Conservation (phyloP, 345 rosid genomes). For the Populus pruinosa region DNA sequence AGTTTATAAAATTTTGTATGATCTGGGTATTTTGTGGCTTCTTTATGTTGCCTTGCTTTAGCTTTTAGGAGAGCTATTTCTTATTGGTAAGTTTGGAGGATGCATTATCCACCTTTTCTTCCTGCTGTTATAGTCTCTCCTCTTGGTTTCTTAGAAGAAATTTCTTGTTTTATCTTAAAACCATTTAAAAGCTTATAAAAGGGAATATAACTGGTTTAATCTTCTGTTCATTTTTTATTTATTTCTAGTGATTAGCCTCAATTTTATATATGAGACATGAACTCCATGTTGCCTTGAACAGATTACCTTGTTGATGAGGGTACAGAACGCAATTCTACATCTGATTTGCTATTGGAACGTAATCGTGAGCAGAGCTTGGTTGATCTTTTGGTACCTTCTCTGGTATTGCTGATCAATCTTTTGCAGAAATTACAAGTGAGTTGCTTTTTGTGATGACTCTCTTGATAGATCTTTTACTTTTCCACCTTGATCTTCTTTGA, state of each 20-base stretch:
- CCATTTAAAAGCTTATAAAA: not conserved
- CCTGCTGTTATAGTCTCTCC: not conserved
- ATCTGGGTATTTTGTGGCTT: too few relatives aligned
- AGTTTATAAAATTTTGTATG: not conserved
- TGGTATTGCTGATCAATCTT: constrained; percentile 67
- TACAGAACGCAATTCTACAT: constrained; percentile 88
- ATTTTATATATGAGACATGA: not conserved
- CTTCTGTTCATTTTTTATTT: not conserved
- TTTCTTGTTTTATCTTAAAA: not conserved
- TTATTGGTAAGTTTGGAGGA: not conserved
- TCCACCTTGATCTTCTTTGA: not conserved
- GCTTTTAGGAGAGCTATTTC: not conserved
- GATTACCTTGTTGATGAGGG: constrained; percentile 99
- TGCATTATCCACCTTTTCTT: not conserved
- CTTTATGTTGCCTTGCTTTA: too few relatives aligned
- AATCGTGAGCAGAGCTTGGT: constrained; percentile 93
- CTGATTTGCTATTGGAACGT: constrained; percentile 89
- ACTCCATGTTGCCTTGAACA: constrained; percentile 33
- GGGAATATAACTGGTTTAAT: not conserved
- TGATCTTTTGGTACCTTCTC: constrained; percentile 81
- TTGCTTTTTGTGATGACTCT: constrained; percentile 6
- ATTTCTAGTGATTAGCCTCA: not conserved
- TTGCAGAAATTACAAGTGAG: constrained; percentile 79
- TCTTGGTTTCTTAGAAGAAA: not conserved
- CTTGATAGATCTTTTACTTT: not conserved